phyloP scores from a whole-genome alignment of 371 early-diverging fungal species.

The Mucor plumbeus region DNA sequence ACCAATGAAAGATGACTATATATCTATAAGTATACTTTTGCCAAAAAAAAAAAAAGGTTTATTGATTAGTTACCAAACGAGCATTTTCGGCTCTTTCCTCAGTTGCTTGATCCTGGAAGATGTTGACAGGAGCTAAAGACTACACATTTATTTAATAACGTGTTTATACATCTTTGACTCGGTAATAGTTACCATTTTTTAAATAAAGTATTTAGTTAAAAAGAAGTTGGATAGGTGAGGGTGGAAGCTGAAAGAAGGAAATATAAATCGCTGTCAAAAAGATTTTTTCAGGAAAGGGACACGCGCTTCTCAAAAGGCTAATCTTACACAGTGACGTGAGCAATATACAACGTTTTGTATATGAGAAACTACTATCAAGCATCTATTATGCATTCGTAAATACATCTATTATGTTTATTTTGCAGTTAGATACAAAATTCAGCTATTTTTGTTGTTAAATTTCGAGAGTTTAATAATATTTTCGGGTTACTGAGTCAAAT shows the following conservation, averaged over 20 bases:
- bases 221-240: neutral
- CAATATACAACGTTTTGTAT: neutral
- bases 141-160: slow-evolving; percentile 19
- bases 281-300: neutral
- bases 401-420: neutral
- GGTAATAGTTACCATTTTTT: neutral
- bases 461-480: too few species aligned
- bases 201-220: neutral
- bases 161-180: neutral
- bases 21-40: neutral
- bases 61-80: slow-evolving; percentile 76
- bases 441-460: too few species aligned
- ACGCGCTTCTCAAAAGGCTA: neutral
- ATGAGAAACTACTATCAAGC: neutral
- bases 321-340: slow-evolving; percentile 5
- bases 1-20: slow-evolving; percentile 85
- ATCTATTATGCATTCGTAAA: neutral
- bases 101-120: slow-evolving; percentile 91
- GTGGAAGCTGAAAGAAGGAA: neutral
- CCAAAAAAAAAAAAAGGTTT: too few species aligned
- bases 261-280: slow-evolving; percentile 19
- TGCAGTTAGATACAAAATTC: too few species aligned
- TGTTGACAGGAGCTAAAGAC: slow-evolving; percentile 79
- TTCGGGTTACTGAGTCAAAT: too few species aligned
- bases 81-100: slow-evolving; percentile 98